Evolutionary conservation across 2,329 filamentous ascomycete species (phyloP).

Genomic region (Ophiostoma triangulosporum): DNA sequence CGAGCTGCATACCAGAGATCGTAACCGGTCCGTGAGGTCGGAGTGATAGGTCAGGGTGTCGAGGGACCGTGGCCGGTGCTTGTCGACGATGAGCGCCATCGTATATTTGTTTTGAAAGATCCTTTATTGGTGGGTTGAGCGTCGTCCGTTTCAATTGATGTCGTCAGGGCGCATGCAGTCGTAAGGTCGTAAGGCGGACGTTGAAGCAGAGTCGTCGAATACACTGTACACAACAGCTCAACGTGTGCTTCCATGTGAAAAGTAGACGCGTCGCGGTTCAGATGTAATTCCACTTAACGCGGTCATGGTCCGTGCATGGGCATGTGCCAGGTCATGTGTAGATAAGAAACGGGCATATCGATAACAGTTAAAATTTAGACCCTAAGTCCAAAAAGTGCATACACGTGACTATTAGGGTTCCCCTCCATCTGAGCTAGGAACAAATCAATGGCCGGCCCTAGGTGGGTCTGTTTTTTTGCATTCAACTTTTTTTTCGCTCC

Average conservation of each 20-base stretch:
- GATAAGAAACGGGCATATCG: not conserved
- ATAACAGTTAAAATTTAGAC: not conserved
- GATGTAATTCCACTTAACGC: constrained; percentile 8
- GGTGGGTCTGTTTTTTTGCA: constrained; percentile 4
- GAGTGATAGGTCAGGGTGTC: constrained; percentile 75
- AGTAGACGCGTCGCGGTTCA: constrained; percentile 10
- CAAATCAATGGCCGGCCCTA: constrained; percentile 8
- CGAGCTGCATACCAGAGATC: constrained; percentile 52
- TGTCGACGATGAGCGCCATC: constrained; percentile 60
- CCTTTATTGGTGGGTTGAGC: too few species aligned
- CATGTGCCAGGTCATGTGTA: not conserved
- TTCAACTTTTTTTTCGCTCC: constrained; percentile 7
- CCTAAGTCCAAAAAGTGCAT: not conserved
- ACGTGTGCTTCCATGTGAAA: not conserved
- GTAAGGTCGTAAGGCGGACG: not conserved
- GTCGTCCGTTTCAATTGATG: not conserved
- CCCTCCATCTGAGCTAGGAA: constrained; percentile 5
- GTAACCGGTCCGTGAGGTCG: constrained; percentile 75
- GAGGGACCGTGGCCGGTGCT: constrained; percentile 59
- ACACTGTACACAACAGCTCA: not conserved
- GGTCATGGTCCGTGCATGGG: constrained; percentile 4
- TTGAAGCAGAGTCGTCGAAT: not conserved
- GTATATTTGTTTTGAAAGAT: constrained; percentile 5
- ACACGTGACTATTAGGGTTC: constrained; percentile 13
- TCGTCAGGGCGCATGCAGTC: not conserved